Percentiles rank a stretch among this genome's conserved stretches.
Evolutionary conservation across 2,329 filamentous ascomycete species (phyloP).

Genomic region (Xylariales sp.): DNA sequence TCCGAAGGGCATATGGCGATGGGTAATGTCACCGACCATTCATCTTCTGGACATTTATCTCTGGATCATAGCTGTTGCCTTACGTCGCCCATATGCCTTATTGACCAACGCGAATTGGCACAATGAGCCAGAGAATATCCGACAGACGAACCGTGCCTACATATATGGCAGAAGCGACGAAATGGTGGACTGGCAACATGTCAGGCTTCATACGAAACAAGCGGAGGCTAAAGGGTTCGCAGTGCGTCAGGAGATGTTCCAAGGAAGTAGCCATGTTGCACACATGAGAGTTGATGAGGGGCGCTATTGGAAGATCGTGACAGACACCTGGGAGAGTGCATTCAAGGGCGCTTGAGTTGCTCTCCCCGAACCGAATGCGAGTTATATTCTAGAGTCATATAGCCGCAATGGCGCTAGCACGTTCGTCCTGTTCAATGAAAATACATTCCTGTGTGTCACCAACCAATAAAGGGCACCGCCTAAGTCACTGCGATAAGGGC

Average conservation of each 20-base stretch:
- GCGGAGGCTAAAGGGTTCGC: slow-evolving; percentile 34
- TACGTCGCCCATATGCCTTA: slow-evolving; percentile 24
- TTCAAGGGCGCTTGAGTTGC: not conserved
- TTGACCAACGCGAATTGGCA: slow-evolving; percentile 32
- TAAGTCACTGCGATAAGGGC: too few relatives aligned
- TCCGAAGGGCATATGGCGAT: slow-evolving; percentile 24
- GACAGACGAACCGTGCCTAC: slow-evolving; percentile 44
- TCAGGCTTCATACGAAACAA: slow-evolving; percentile 43
- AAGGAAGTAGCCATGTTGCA: slow-evolving; percentile 45
- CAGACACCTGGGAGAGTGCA: slow-evolving; percentile 38
- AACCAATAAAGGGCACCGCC: too few relatives aligned
- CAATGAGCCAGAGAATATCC: slow-evolving; percentile 29
- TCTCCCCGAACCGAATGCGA: not conserved
- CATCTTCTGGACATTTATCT: slow-evolving; percentile 27
- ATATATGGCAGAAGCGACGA: slow-evolving; percentile 45
- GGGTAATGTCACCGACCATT: slow-evolving; percentile 28
- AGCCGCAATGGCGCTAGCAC: too few relatives aligned
- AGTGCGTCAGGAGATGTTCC: slow-evolving; percentile 42
- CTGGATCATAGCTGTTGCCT: slow-evolving; percentile 25
- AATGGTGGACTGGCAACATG: slow-evolving; percentile 40
- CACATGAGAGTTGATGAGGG: slow-evolving; percentile 40
- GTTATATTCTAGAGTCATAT: too few relatives aligned
- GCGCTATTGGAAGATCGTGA: slow-evolving; percentile 47
- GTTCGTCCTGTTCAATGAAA: too few relatives aligned
- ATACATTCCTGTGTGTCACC: too few relatives aligned